These are phyloP conservation scores for Gnomoniopsis sp. DNA, from an alignment of 2,329 filamentous ascomycete genomes.

Conservation along the genomic window DNA sequence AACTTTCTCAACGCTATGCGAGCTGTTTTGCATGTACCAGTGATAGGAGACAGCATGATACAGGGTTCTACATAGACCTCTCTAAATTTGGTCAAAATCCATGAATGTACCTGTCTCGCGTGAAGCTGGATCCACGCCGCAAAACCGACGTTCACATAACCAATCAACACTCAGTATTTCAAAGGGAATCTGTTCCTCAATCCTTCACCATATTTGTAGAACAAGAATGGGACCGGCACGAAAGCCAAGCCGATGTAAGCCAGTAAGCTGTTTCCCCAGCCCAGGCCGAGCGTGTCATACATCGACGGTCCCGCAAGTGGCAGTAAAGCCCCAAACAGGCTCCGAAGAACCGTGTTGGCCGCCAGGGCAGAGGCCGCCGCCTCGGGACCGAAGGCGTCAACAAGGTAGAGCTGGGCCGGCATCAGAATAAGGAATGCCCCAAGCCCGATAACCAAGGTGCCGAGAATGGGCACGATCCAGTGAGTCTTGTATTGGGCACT, in stretches of 20 bases:
- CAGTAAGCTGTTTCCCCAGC: conserved; percentile 28
- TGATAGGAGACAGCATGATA: no score
- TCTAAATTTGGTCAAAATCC: no score
- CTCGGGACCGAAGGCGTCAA: background rate
- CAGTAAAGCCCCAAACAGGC: conserved; percentile 52
- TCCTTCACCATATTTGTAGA: no score
- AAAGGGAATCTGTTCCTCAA: no score
- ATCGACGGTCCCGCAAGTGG: conserved; percentile 54
- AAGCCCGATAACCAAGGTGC: conserved; percentile 44
- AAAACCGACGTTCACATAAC: no score
- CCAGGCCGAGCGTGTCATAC: conserved; percentile 54
- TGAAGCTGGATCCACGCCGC: no score
- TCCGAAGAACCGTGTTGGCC: conserved; percentile 55
- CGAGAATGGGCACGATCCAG: conserved; percentile 42
- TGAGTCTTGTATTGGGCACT: conserved; percentile 22
- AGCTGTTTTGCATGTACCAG: no score
- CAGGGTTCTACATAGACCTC: no score
- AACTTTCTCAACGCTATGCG: no score
- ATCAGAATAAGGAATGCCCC: conserved; percentile 36
- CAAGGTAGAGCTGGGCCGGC: conserved; percentile 39
- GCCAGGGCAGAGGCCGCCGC: conserved; percentile 55
- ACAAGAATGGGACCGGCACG: background rate
- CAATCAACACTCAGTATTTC: no score
- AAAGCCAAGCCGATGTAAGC: background rate
- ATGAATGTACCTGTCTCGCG: no score